Conservation (phyloP, 805 yeast genomes). For the Kodamaea laetipori region DNA sequence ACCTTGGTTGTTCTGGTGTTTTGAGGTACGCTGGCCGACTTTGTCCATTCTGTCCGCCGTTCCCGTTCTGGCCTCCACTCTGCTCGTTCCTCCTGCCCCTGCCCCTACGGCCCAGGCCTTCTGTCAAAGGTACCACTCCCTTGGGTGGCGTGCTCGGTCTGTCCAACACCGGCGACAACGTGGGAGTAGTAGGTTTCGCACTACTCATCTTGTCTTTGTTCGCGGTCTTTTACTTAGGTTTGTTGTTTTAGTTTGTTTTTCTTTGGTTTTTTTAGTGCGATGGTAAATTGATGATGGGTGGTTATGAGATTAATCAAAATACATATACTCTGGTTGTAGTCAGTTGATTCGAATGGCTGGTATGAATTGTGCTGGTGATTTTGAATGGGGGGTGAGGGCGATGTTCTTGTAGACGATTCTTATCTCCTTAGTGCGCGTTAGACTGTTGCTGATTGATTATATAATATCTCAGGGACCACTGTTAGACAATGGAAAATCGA, state of each 20-base stretch:
- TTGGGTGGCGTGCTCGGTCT: slow-evolving; percentile 14
- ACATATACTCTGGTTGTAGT: too few species aligned
- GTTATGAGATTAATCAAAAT: not conserved
- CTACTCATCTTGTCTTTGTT: slow-evolving; percentile 19
- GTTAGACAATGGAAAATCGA: too few species aligned
- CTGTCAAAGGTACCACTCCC: slow-evolving; percentile 28
- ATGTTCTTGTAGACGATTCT: too few species aligned
- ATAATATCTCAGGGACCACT: too few species aligned
- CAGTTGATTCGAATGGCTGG: too few species aligned
- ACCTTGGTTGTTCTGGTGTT: slow-evolving; percentile 38
- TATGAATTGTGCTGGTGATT: too few species aligned
- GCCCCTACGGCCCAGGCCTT: not conserved
- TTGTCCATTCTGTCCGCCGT: too few species aligned
- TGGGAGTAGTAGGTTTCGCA: slow-evolving; percentile 37
- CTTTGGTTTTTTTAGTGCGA: slow-evolving; percentile 9
- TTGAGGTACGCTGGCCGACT: slow-evolving; percentile 26
- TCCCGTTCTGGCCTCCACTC: not conserved
- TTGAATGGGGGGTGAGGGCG: too few species aligned
- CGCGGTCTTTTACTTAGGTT: not conserved
- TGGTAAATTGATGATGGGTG: slow-evolving; percentile 3
- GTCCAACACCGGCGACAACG: slow-evolving; percentile 23
- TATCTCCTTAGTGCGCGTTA: too few species aligned
- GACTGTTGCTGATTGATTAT: too few species aligned
- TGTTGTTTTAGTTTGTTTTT: slow-evolving; percentile 5
- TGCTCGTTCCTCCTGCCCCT: not conserved